Evolutionary conservation across 257 asterid genomes (phyloP).

Genomic region (Nicotiana sylvestris): DNA sequence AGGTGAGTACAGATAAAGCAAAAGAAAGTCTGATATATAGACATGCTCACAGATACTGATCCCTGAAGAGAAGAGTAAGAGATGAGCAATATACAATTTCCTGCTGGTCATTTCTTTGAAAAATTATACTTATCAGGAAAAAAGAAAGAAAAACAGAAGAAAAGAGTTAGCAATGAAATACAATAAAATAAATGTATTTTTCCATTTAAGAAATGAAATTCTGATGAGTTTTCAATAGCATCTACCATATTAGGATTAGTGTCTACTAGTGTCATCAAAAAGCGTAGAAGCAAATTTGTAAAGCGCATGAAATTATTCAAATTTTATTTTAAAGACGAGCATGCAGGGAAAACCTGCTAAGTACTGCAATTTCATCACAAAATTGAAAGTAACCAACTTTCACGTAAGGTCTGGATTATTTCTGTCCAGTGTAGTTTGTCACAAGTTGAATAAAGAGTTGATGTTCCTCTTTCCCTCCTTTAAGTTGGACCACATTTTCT

Average conservation of each 20-base stretch:
- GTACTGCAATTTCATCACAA: background rate
- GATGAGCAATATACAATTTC: background rate
- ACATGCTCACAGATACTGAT: conserved; percentile 91
- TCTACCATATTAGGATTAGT: background rate
- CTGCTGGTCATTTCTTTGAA: background rate
- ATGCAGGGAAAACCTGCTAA: background rate
- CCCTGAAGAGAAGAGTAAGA: conserved; percentile 52
- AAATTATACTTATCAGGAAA: background rate
- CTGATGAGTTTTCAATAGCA: background rate
- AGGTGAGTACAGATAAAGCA: conserved; percentile 84
- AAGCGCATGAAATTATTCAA: background rate
- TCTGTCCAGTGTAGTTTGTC: background rate
- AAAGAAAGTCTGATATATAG: conserved; percentile 86
- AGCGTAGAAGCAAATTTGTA: background rate
- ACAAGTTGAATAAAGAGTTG: background rate
- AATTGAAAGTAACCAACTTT: background rate
- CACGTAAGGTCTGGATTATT: background rate
- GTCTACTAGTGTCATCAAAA: background rate
- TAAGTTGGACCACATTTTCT: background rate
- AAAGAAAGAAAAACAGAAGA: background rate
- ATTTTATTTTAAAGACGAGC: background rate
- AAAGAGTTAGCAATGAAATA: background rate
- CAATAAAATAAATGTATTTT: background rate
- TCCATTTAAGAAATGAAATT: background rate
- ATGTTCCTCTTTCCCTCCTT: conserved; percentile 3